Base-by-base conservation (phyloP, 2,329 filamentous ascomycete species). In the Rachicladosporium sp. region DNA sequence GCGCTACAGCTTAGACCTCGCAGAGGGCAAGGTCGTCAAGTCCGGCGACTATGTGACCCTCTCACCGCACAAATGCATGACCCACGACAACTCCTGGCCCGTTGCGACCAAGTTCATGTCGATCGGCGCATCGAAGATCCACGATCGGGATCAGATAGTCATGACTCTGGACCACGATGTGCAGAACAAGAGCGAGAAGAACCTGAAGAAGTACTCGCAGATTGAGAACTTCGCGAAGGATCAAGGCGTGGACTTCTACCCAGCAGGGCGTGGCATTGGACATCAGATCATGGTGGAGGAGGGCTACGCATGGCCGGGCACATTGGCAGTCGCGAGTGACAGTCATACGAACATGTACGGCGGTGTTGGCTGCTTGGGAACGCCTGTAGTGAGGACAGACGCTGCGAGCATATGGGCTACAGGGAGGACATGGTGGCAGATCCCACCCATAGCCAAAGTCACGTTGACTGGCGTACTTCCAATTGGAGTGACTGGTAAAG, bases 231-330 rank as follows among this genome's bases (percentile, higher is more conserved):
- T 96, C 62, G 89, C 85, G 1, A 70, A 72, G 53, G 69, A 76
- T 45, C 84, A 95, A 42, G 82, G 82, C 2, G 72, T 93, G 1
- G 69, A 78, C 42, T 87, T 88, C 56, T 93, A 80, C 52, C 78
- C 78, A 1, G 80, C 84, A 1, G 84, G 83, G 1, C 63, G 76
- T 33, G 85, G 85, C 9, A 94, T 94, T 53, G 88, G 87, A 0
- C 89, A 95, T 58, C 89, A 95, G 60, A 80, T 89, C 50, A 87
- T 91, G 82, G 75, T 93, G 0, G 87, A 94, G 58, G 85, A 85
- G 58, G 80, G 78, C 10, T 86, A 70, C 68, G 81, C 68, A 53
- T 96, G 86, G 86, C 89, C 89, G 0, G 82, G 84, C 1, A 93
- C 84, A 0, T 60, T 95, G 37, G 75, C 74, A 0, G 87, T 95